These are phyloP conservation scores for Stemphylium vesicarium DNA, from an alignment of 2,329 filamentous ascomycete genomes.

Conservation along the genomic window DNA sequence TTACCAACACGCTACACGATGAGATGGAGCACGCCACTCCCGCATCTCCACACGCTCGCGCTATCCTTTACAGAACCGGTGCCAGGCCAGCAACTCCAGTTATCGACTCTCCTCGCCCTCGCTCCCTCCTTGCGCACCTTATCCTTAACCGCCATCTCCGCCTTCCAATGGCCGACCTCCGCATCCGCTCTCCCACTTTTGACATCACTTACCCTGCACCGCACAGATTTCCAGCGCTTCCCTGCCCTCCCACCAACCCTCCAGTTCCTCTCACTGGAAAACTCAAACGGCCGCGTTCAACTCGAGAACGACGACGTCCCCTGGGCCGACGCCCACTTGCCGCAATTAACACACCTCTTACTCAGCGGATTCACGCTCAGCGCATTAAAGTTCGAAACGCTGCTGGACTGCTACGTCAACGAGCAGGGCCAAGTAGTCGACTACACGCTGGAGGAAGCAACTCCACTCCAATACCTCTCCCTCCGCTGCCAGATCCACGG, in stretches of 20 bases:
- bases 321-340: background rate
- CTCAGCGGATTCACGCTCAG: slow-evolving; percentile 18
- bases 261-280: slow-evolving; percentile 18
- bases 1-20: background rate
- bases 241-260: slow-evolving; percentile 26
- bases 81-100: background rate
- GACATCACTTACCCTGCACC: slow-evolving; percentile 21
- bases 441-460: background rate
- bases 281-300: background rate
- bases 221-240: slow-evolving; percentile 1
- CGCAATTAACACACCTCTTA: slow-evolving; percentile 26
- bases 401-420: background rate
- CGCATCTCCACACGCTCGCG: slow-evolving; percentile 31
- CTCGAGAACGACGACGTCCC: too few relatives aligned
- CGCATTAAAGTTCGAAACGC: background rate
- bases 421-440: background rate
- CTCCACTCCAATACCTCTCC: background rate
- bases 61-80: slow-evolving; percentile 7
- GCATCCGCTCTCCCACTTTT: slow-evolving; percentile 7
- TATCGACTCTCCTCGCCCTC: slow-evolving; percentile 11
- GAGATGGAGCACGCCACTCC: slow-evolving; percentile 35
- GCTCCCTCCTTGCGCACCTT: slow-evolving; percentile 26
- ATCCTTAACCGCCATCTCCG: slow-evolving; percentile 12
- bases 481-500: background rate
- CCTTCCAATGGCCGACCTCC: slow-evolving; percentile 1